Conservation (phyloP, 2,329 filamentous ascomycete genomes). For the Niveomyces coronatus region DNA sequence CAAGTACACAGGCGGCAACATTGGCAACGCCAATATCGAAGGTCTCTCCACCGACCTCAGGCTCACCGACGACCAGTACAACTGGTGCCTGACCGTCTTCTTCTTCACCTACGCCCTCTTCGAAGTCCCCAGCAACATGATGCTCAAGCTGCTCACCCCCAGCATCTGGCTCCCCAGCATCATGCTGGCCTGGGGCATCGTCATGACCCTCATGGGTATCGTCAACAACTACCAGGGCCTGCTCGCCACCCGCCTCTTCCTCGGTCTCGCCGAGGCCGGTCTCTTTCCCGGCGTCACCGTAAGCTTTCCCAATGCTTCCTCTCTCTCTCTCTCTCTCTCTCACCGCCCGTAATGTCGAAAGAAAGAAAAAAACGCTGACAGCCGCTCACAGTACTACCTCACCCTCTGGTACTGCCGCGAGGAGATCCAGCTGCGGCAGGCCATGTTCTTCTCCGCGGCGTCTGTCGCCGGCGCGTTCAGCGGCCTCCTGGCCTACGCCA, state of each 20-base stretch:
- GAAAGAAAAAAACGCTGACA: neutral
- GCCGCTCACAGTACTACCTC: slow-evolving; percentile 45
- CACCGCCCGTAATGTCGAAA: too few relatives aligned
- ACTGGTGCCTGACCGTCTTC: slow-evolving; percentile 29
- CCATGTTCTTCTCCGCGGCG: slow-evolving; percentile 72
- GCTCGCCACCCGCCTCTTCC: slow-evolving; percentile 40
- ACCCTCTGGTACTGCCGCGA: slow-evolving; percentile 70
- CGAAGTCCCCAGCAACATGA: slow-evolving; percentile 66
- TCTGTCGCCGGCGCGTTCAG: slow-evolving; percentile 66
- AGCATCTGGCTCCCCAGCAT: slow-evolving; percentile 64
- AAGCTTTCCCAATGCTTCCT: neutral
- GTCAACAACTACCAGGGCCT: slow-evolving; percentile 34
- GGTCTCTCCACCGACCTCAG: slow-evolving; percentile 12
- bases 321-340: too few relatives aligned
- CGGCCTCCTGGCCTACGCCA: slow-evolving; percentile 58
- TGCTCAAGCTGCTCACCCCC: slow-evolving; percentile 64
- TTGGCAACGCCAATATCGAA: slow-evolving; percentile 14
- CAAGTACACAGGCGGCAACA: slow-evolving; percentile 8
- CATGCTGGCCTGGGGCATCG: slow-evolving; percentile 45
- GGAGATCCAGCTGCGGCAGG: slow-evolving; percentile 61
- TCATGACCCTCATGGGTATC: slow-evolving; percentile 40
- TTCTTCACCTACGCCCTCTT: slow-evolving; percentile 35
- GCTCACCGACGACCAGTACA: slow-evolving; percentile 19
- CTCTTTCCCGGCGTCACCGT: slow-evolving; percentile 51
- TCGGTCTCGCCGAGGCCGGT: slow-evolving; percentile 58